Evolutionary conservation across 805 yeast genomes (phyloP), one percentile per base, ranked within the genome.

Genomic region (Metschnikowia koreensis): DNA sequence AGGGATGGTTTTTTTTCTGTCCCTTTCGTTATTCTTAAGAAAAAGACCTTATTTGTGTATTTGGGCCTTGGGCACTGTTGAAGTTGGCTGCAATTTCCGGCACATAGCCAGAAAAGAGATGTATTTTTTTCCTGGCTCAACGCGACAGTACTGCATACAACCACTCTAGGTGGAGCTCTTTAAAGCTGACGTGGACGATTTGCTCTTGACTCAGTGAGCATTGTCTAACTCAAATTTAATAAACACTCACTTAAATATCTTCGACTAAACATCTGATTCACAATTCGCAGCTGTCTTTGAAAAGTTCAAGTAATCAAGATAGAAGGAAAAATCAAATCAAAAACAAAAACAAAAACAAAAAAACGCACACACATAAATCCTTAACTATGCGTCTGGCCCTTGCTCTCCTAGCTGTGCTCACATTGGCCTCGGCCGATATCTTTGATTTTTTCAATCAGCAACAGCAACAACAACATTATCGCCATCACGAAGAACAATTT

Each of bases 361-460:
- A 37, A 33, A 33, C 9, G 36, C 12, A 9, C 12, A 12, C 36
- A 33, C 9, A 33, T 33, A 33, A 9, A 37, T 7, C 42, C 12
- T 9, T 3, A 36, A 34, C 11, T n/a, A 47, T 47, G 50, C 50
- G 45, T 27, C 47, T 37, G 31, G 11, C 34, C 2, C 34, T 43
- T 27, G 47, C 47, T 11, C 16, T 48, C 16, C 12, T 38, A 29
- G 38, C 51, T 3, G 27, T 38, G 13, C 27, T 33, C 6, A 53
- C 65, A 9, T 40, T 60, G 2, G 68, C 53, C 3, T 55, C 58
- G 13, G 76, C 76, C 22, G 61, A 60, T 50, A 47, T 73, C 41
- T 74, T 74, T 55, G 70, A 74, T 53, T 71, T 73, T 46, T 64
- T 74, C 47, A 49, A 58, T 34, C 46, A 54, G 31, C 60, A 58